Conservation (phyloP, 148 eudicot species). For the Rhododendron molle region DNA sequence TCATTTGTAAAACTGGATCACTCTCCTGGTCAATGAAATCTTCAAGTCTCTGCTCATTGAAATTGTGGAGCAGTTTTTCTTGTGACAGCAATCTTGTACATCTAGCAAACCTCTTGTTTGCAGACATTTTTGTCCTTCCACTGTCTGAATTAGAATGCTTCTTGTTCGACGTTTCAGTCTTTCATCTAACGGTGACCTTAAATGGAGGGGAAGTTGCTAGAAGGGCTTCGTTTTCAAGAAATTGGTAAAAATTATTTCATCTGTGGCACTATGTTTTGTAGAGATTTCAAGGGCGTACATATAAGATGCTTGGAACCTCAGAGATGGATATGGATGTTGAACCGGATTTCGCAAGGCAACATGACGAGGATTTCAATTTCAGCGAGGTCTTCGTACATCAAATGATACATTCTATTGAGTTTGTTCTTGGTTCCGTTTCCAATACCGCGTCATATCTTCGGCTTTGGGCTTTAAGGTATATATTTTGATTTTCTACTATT, state of each 20-base stretch:
- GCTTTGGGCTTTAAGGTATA: constrained; percentile 92
- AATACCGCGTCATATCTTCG: constrained; percentile 99
- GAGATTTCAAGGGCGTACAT: constrained; percentile 96
- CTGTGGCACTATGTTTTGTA: constrained; percentile 17
- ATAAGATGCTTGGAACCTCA: constrained; percentile 65
- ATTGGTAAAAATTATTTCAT: background rate
- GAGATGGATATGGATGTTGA: constrained; percentile 60
- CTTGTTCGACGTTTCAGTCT: background rate
- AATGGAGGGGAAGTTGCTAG: background rate
- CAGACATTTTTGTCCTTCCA: background rate
- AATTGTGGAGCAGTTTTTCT: background rate
- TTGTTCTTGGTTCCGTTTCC: constrained; percentile 94
- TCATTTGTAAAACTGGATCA: background rate
- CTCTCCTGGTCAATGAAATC: background rate
- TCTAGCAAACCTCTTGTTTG: background rate
- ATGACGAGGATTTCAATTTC: constrained; percentile 80
- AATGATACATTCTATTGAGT: constrained; percentile 96
- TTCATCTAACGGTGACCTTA: background rate
- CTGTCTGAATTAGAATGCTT: background rate
- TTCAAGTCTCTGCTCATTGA: background rate
- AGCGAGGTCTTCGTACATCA: constrained; percentile 99
- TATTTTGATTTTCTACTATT: constrained; percentile 3
- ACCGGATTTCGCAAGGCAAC: constrained; percentile 58
- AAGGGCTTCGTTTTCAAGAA: background rate
- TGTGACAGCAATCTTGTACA: background rate